Percentiles rank a stretch among this genome's conserved stretches.
phyloP scores from a whole-genome alignment of 176 grass and related monocot species.

The Bonia amplexicaulis region DNA sequence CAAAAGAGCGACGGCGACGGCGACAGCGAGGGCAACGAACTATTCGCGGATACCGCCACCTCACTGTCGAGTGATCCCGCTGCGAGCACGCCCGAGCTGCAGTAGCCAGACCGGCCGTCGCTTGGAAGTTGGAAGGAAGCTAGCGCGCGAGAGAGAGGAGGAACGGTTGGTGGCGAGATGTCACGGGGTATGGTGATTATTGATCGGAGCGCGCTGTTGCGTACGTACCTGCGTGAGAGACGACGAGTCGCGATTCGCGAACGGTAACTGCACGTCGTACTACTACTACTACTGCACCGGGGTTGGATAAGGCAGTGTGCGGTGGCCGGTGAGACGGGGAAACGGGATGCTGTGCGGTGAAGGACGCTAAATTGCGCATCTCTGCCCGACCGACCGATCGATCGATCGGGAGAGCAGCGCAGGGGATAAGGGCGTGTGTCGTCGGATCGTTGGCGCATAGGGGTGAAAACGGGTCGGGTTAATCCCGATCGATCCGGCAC shows the following conservation, averaged over 20 bases:
- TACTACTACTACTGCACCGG: no score
- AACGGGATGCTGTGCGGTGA: neutral
- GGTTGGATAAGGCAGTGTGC: neutral
- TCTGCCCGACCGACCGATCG: neutral
- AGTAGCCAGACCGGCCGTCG: no score
- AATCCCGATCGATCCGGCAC: no score
- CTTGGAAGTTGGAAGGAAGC: no score
- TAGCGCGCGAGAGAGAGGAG: neutral
- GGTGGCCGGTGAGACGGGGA: no score
- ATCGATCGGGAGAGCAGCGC: neutral
- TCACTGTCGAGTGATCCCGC: neutral
- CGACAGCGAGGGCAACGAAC: neutral
- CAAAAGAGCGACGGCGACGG: neutral
- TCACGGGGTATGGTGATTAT: slow-evolving; percentile 23
- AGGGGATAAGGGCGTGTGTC: neutral
- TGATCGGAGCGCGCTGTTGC: neutral
- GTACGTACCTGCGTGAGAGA: no score
- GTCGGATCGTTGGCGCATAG: neutral
- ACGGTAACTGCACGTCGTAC: no score
- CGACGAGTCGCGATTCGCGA: no score
- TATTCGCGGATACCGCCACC: neutral
- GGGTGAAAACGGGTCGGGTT: no score
- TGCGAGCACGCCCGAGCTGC: neutral
- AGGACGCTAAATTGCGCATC: neutral
- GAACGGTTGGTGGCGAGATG: neutral